phyloP scores from a whole-genome alignment of 108 stramenopile species.

The Nitzschia sp. region DNA sequence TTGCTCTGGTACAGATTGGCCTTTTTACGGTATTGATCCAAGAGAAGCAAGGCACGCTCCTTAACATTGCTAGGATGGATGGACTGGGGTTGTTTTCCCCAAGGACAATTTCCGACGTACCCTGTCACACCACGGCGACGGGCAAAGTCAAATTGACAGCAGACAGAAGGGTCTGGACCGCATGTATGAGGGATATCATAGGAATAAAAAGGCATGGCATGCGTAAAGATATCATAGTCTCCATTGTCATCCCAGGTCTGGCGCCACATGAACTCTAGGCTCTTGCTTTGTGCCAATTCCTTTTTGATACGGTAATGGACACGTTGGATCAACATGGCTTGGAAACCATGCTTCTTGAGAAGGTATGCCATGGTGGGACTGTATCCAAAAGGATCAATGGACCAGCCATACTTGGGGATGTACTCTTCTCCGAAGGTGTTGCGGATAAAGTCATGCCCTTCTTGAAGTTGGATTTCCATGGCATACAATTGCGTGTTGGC shows the following conservation, averaged over 20 bases:
- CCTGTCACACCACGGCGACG: constrained; percentile 7
- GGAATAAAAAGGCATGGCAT: constrained; percentile 63
- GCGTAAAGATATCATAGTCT: constrained; percentile 63
- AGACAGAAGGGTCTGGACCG: constrained; percentile 60
- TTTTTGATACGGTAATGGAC: constrained; percentile 73
- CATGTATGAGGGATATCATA: constrained; percentile 70
- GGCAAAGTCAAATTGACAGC: constrained; percentile 68
- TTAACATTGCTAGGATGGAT: constrained; percentile 40
- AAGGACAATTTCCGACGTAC: constrained; percentile 39
- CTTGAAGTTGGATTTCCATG: constrained; percentile 67
- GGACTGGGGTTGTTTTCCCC: constrained; percentile 36
- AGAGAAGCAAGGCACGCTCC: constrained; percentile 41
- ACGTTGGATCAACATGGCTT: constrained; percentile 65
- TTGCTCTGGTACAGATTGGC: constrained; percentile 53
- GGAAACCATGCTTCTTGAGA: constrained; percentile 48
- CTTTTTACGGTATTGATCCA: constrained; percentile 69
- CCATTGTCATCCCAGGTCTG: constrained; percentile 58
- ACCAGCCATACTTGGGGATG: constrained; percentile 66
- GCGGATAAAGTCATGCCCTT: constrained; percentile 62
- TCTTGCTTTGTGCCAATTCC: constrained; percentile 50
- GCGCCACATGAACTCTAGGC: constrained; percentile 66
- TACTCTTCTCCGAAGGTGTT: constrained; percentile 43
- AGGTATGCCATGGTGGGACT: constrained; percentile 62
- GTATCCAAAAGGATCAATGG: constrained; percentile 70
- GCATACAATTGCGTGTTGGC: constrained; percentile 67